Base-by-base conservation (phyloP, 805 yeast species). In the Starmerella kuoi region DNA sequence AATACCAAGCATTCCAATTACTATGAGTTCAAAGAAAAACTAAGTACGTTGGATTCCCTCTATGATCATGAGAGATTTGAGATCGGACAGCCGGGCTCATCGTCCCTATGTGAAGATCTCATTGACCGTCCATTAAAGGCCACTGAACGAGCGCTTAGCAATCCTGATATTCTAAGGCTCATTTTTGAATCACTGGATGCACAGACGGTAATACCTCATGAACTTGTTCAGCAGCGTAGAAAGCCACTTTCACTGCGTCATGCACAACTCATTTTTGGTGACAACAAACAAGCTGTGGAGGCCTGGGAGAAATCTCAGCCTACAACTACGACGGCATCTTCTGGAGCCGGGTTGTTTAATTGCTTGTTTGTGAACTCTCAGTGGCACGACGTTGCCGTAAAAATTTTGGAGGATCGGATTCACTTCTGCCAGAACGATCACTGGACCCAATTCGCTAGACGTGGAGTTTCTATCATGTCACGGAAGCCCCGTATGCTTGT, bases 91-190 rank as follows among this genome's bases (percentile, higher is more conserved):
- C 14, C 14, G 28, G 14, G 14, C 28, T 25, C 28, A 9, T 9
- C 12, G 12, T 11, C 12, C 14, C 28, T 25, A 9, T 11, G 14
- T 11, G 14, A 14, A 9, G 28, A 14, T 9, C 28, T 25, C 9
- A 14, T 14, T 25, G 28, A 25, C 14, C 28, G 28, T 25, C 28
- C 28, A 9, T 14, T 9, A 9, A 25, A 25, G 28, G 55, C 56
- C 9, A 41, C 41, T 53, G 61, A 65, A 58, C 52, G 60, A 14
- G 78, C 85, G 7, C 79, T 85, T 54, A 65, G 68, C 38, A 76
- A 79, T 27, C 94, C 95, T 0, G 95, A 85, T 58, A 77, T 85
- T 40, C 64, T 85, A 14, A 60, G 66, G 46, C 66, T 68, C 41
- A 80, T 85, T 11, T 60, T 83, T 19, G 62, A 65, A 21, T 74